These are phyloP conservation scores for Nicotiana obtusifolia DNA, from an alignment of 257 asterid genomes.

Conservation along the genomic window DNA sequence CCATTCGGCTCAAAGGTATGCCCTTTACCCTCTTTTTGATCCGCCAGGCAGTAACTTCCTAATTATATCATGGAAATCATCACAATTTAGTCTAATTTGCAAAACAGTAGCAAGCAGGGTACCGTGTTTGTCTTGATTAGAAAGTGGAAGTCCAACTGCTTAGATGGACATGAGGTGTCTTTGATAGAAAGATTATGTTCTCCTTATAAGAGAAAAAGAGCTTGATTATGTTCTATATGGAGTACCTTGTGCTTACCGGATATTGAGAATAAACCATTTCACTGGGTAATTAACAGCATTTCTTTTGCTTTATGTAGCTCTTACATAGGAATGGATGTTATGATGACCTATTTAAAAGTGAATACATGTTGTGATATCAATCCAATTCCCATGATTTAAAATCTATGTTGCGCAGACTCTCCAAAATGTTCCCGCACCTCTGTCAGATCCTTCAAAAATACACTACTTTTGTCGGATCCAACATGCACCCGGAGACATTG, in stretches of 20 bases:
- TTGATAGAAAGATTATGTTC: background rate
- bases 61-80: background rate
- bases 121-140: background rate
- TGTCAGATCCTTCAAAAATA: too few species aligned
- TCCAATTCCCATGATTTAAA: background rate
- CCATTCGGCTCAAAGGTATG: conserved; percentile 65
- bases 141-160: background rate
- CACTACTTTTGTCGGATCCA: too few species aligned
- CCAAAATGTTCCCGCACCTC: too few species aligned
- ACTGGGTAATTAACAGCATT: background rate
- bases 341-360: background rate
- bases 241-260: background rate
- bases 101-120: background rate
- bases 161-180: background rate
- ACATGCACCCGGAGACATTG: too few species aligned
- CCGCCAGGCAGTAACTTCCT: background rate
- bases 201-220: too few species aligned
- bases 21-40: background rate
- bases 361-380: background rate
- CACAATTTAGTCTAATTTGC: background rate
- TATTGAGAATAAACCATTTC: background rate
- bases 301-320: background rate
- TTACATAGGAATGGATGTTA: background rate
- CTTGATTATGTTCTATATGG: too few species aligned
- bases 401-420: too few species aligned